phyloP scores from a whole-genome alignment of 805 yeast genomes.

The Diddensiella santjacobensis region DNA sequence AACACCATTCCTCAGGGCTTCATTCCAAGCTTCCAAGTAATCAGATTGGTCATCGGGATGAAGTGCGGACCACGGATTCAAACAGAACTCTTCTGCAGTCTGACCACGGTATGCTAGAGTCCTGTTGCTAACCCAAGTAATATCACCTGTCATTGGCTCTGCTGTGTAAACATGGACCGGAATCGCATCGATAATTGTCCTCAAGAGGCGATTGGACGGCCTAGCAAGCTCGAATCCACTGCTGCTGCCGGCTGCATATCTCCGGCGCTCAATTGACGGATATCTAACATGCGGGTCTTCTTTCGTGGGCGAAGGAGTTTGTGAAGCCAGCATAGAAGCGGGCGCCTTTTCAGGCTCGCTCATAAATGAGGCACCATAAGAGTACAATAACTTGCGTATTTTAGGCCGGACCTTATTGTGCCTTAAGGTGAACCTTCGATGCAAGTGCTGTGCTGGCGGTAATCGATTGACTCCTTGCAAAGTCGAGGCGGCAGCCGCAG shows the following conservation, averaged over 20 bases:
- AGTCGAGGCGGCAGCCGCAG: neutral
- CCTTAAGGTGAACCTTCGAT: neutral
- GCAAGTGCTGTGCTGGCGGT: neutral
- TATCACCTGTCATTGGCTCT: conserved; percentile 28
- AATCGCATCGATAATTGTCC: conserved; percentile 33
- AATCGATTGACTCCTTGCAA: neutral
- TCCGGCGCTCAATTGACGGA: neutral
- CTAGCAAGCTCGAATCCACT: conserved; percentile 6
- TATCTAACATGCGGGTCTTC: neutral
- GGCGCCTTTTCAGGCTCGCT: conserved; percentile 14
- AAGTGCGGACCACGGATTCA: conserved; percentile 21
- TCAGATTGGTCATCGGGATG: conserved; percentile 30
- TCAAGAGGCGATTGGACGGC: conserved; percentile 25
- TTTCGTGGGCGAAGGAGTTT: neutral
- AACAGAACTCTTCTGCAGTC: conserved; percentile 25
- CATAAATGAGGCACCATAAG: conserved; percentile 17
- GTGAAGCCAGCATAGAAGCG: neutral
- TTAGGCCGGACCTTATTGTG: conserved; percentile 4
- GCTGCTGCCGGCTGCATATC: neutral
- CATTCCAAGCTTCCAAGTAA: conserved; percentile 27
- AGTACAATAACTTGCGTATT: conserved; percentile 11
- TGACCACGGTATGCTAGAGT: conserved; percentile 31
- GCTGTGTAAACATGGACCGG: conserved; percentile 35
- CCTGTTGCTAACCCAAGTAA: conserved; percentile 33
- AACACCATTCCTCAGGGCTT: conserved; percentile 28